A percentile compares a stretch with the other conserved stretches of the same genome.
Evolutionary conservation across 2,329 filamentous ascomycete species (phyloP).

Genomic region (Exophiala spinifera): DNA sequence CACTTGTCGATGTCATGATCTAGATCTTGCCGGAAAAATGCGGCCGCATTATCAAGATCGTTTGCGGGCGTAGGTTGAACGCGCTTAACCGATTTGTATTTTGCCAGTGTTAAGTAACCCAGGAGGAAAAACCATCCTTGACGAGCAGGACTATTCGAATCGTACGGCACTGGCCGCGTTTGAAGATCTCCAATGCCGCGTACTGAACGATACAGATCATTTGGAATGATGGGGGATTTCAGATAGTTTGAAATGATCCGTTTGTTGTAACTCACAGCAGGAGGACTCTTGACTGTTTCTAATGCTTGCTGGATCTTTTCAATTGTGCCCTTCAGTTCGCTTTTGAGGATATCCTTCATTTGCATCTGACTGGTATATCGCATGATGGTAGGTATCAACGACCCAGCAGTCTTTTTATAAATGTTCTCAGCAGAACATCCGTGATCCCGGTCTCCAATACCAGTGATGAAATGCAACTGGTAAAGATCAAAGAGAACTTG

Average conservation of each 20-base stretch:
- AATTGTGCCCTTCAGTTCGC: conserved; percentile 82
- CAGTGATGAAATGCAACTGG: conserved; percentile 71
- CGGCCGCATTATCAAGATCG: conserved; percentile 76
- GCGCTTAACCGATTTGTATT: conserved; percentile 76
- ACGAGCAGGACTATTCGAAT: conserved; percentile 67
- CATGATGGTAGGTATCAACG: conserved; percentile 80
- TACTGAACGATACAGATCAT: conserved; percentile 75
- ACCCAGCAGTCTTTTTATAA: conserved; percentile 74
- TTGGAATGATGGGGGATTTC: conserved; percentile 77
- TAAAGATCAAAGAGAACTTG: conserved; percentile 83
- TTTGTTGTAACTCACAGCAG: conserved; percentile 81
- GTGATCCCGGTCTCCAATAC: conserved; percentile 70
- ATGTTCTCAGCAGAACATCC: conserved; percentile 73
- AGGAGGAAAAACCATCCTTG: conserved; percentile 91
- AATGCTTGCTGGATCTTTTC: conserved; percentile 90
- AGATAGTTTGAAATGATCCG: conserved; percentile 78
- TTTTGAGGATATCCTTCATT: conserved; percentile 87
- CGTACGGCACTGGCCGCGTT: conserved; percentile 65
- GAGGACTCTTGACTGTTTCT: conserved; percentile 71
- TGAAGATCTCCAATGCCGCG: conserved; percentile 73
- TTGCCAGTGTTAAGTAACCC: conserved; percentile 82
- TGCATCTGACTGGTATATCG: conserved; percentile 76
- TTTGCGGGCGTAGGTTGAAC: conserved; percentile 76
- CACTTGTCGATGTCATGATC: conserved; percentile 78
- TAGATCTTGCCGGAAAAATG: conserved; percentile 75